Evolutionary conservation across 2,329 filamentous ascomycete species (phyloP).

Genomic region (Rhinocladiella mackenziei): DNA sequence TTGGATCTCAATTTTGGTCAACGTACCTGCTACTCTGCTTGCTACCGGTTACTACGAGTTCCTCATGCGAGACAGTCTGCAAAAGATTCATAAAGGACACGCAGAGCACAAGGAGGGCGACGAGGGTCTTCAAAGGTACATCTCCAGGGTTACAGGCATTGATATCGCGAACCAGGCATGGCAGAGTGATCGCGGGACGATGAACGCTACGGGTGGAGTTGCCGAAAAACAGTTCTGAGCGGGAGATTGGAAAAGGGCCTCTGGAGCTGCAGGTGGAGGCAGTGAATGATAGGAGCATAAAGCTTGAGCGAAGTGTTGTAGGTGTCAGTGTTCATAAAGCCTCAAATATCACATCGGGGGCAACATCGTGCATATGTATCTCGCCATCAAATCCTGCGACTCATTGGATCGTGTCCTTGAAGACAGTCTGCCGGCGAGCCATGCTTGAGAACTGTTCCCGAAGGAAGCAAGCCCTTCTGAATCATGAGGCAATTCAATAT

Average conservation of each 20-base stretch:
- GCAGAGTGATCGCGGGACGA: conserved; percentile 14
- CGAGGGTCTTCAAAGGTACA: conserved; percentile 46
- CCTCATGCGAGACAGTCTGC: conserved; percentile 51
- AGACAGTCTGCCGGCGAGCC: conserved; percentile 79
- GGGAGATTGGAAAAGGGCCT: neutral
- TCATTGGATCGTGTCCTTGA: conserved; percentile 59
- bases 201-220: conserved; percentile 23
- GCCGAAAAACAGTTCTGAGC: conserved; percentile 19
- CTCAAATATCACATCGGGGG: neutral
- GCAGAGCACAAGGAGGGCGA: conserved; percentile 51
- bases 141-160: conserved; percentile 36
- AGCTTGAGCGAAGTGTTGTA: too few relatives aligned
- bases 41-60: conserved; percentile 55
- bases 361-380: conserved; percentile 53
- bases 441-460: conserved; percentile 35
- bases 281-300: neutral
- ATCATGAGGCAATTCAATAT: conserved; percentile 57
- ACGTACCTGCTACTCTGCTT: conserved; percentile 55
- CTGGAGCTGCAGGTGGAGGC: too few relatives aligned
- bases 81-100: conserved; percentile 49
- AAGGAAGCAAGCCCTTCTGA: conserved; percentile 48
- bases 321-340: too few relatives aligned
- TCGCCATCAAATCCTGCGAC: conserved; percentile 80
- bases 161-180: conserved; percentile 9
- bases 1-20: conserved; percentile 54